Percentiles rank a stretch among this genome's conserved stretches.
These are phyloP conservation scores for Cordia subcordata DNA, from an alignment of 257 asterid species.

Conservation along the genomic window DNA sequence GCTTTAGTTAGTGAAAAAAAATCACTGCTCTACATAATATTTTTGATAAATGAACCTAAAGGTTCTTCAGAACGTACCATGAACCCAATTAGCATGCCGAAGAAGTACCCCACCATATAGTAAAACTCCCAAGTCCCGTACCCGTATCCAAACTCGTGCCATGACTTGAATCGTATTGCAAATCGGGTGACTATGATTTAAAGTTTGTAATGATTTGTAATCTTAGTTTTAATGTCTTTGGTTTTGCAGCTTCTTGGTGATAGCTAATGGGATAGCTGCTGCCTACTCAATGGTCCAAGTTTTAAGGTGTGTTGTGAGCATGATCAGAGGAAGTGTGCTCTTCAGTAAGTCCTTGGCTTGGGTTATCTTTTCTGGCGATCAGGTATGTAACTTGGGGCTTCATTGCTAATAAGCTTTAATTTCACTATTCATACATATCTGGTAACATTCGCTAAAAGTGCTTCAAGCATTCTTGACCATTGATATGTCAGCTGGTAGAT, in stretches of 20 bases:
- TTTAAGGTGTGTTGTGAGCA: conserved; percentile 70
- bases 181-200: not conserved
- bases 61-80: too few species aligned
- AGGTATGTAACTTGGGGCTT: conserved; percentile 35
- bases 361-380: conserved; percentile 97
- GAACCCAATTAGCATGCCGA: too few species aligned
- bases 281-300: conserved; percentile 77
- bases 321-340: conserved; percentile 76
- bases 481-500: too few species aligned
- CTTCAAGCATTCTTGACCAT: too few species aligned
- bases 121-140: too few species aligned
- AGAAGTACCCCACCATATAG: too few species aligned
- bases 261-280: conserved; percentile 76
- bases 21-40: too few species aligned
- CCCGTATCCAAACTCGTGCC: too few species aligned
- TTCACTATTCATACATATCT: not conserved
- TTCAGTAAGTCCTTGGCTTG: conserved; percentile 93
- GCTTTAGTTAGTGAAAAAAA: too few species aligned
- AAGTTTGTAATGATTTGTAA: not conserved
- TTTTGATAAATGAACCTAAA: too few species aligned
- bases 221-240: not conserved
- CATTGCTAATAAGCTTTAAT: not conserved
- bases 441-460: not conserved
- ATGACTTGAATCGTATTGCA: not conserved
- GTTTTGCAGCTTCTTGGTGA: conserved; percentile 71